Base-by-base conservation (phyloP, 441 rosid species). In the Gossypium schwendimanii region DNA sequence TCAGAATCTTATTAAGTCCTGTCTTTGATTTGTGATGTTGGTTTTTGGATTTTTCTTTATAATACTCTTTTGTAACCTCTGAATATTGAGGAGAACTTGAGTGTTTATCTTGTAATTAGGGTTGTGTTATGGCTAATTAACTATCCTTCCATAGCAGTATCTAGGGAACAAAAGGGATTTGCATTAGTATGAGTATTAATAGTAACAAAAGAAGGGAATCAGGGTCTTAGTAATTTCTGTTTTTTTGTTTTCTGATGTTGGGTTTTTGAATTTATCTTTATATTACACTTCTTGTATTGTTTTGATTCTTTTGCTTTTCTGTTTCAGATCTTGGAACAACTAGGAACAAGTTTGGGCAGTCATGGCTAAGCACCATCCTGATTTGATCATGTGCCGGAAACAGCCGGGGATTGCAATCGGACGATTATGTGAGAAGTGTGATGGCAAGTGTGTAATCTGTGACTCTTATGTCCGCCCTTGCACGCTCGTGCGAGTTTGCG, bases 361-460 rank as follows among this genome's bases (percentile, higher is more conserved):
- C 23, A 92, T 92, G 98, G 98, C 96, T 12, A 93, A 93, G 89
- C 96, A 93, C 81, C 97, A 93, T 76, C 97, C 97, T 39, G 97
- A 93, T 83, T 66, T 93, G 82, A 93, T 93, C 67, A 93, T 93
- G 98, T 93, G 94, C 80, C 66, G 96, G 75, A 93, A 91, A 85
- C 98, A 91, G 80, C 94, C 97, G 0, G 98, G 97, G 2, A 93
- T 93, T 75, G 98, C 94, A 45, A 91, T 93, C 11, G 98, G 97
- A 75, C 72, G 92, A 21, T 81, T 93, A 3, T 91, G 97, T 28
- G 97, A 88, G 85, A 93, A 91, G 78, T 86, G 92, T 57, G 98
- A 93, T 58, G 98, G 95, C 33, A 89, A 93, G 63, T 93, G 98
- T 39, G 95, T 91, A 45, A 81, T 93, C 14, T 91, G 98, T 0